These are phyloP conservation scores for Plasmodium reichenowi DNA, from an alignment of 169 alveolate species.

Conservation along the genomic window DNA sequence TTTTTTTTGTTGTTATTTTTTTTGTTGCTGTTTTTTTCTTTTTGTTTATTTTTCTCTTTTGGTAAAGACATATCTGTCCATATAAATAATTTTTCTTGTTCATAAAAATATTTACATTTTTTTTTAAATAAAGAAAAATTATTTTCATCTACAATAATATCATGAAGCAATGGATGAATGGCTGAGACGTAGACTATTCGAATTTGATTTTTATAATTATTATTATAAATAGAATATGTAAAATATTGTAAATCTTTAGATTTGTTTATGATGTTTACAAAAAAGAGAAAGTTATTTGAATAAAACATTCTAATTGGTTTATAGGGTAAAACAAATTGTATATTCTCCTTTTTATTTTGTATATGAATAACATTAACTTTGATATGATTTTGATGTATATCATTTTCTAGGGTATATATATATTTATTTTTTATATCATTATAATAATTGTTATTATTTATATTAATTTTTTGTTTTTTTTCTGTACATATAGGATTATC, in stretches of 20 bases:
- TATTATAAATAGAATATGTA: constrained; percentile 51
- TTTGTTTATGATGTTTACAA: constrained; percentile 28
- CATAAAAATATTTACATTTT: constrained; percentile 74
- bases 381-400: constrained; percentile 1
- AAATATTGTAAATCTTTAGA: constrained; percentile 23
- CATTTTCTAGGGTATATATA: constrained; percentile 32
- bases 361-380: constrained; percentile 52
- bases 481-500: too few species aligned
- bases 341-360: constrained; percentile 28
- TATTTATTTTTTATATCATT: constrained; percentile 4
- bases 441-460: background rate
- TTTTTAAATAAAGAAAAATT: constrained; percentile 29
- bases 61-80: constrained; percentile 50
- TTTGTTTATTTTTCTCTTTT: constrained; percentile 1
- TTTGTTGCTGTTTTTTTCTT: background rate
- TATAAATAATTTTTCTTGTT: constrained; percentile 35
- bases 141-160: background rate
- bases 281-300: constrained; percentile 36
- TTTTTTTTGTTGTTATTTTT: background rate
- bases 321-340: constrained; percentile 10
- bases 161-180: constrained; percentile 36
- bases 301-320: constrained; percentile 53
- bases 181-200: constrained; percentile 51
- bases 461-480: too few species aligned
- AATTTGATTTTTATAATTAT: constrained; percentile 35